phyloP scores from a whole-genome alignment of 2,329 filamentous ascomycete species.

The Pseudogymnoascus sp. region DNA sequence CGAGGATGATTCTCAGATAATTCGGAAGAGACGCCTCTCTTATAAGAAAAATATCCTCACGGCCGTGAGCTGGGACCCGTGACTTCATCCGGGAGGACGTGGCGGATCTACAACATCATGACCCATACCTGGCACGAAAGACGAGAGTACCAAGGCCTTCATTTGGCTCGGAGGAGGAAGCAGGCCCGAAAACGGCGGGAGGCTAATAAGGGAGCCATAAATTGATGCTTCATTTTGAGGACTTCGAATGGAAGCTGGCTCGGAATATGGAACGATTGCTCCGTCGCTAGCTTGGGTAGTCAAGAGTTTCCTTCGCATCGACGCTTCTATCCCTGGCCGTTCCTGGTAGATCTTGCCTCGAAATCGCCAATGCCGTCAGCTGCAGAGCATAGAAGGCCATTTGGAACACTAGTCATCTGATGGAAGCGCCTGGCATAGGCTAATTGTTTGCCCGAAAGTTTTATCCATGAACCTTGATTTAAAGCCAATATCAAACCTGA shows the following conservation, averaged over 20 bases:
- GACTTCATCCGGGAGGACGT: background rate
- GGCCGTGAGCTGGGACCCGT: background rate
- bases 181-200: slow-evolving; percentile 5
- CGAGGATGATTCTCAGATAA: background rate
- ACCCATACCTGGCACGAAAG: background rate
- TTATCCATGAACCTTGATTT: background rate
- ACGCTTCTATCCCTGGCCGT: background rate
- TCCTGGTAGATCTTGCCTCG: slow-evolving; percentile 1
- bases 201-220: background rate
- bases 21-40: background rate
- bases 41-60: background rate
- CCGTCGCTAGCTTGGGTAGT: background rate
- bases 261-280: slow-evolving; percentile 2
- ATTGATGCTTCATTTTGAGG: slow-evolving; percentile 4
- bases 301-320: background rate
- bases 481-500: slow-evolving; percentile 5
- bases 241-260: background rate
- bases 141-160: background rate
- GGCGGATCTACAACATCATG: slow-evolving; percentile 5
- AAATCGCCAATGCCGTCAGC: background rate
- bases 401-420: slow-evolving; percentile 3
- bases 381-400: background rate
- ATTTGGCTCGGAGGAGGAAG: background rate
- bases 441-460: slow-evolving; percentile 6
- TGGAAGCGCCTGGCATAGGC: background rate